phyloP scores from a whole-genome alignment of 164 flowering plant species.

The Warburgia ugandensis region DNA sequence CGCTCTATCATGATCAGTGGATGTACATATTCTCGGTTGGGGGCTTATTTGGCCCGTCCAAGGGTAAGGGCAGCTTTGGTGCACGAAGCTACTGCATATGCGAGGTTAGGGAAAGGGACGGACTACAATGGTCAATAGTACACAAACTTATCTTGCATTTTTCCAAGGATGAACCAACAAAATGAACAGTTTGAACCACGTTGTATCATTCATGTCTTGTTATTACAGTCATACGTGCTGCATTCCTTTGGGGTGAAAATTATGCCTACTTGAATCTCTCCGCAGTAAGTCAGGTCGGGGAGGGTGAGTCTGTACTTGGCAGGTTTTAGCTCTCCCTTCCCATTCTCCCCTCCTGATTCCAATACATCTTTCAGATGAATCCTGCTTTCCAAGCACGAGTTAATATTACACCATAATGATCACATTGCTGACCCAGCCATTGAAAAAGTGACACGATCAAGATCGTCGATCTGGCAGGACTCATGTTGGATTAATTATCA shows the following conservation, averaged over 20 bases:
- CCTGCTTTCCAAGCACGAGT: conserved; percentile 20
- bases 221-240: background rate
- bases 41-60: too few species aligned
- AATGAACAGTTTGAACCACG: too few species aligned
- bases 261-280: conserved; percentile 54
- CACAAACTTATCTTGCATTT: too few species aligned
- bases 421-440: background rate
- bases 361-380: conserved; percentile 53
- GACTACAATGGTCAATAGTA: too few species aligned
- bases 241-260: conserved; percentile 43
- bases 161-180: too few species aligned
- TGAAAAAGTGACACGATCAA: background rate
- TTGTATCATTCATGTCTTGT: background rate
- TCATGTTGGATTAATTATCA: background rate
- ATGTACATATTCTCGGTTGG: too few species aligned
- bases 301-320: conserved; percentile 35
- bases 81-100: too few species aligned
- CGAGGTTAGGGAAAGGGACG: too few species aligned
- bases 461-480: background rate
- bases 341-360: conserved; percentile 52
- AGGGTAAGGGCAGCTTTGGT: too few species aligned
- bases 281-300: conserved; percentile 29
- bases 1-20: too few species aligned
- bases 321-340: conserved; percentile 40
- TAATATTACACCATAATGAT: background rate